Evolutionary conservation across 2,329 filamentous ascomycete genomes (phyloP).

Genomic region (Penicillium sp.): DNA sequence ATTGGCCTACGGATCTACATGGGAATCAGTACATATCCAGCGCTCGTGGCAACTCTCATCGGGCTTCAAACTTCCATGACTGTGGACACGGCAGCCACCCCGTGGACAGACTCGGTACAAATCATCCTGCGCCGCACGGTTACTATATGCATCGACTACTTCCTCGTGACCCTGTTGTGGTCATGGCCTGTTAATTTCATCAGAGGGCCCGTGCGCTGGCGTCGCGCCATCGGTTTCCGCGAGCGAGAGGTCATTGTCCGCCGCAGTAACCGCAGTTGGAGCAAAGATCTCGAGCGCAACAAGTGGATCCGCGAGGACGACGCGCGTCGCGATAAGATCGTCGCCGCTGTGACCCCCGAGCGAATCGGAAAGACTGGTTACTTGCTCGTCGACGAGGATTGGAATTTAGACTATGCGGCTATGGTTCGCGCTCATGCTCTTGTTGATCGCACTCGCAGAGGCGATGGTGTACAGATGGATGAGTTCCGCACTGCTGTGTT

Average conservation of each 20-base stretch:
- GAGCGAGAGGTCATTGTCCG: constrained; percentile 78
- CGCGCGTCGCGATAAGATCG: constrained; percentile 56
- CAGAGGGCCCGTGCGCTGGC: constrained; percentile 68
- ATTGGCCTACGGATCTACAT: constrained; percentile 68
- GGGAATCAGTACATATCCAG: constrained; percentile 71
- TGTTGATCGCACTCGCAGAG: constrained; percentile 52
- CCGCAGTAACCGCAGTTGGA: constrained; percentile 69
- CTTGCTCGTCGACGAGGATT: constrained; percentile 77
- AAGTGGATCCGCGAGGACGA: constrained; percentile 52
- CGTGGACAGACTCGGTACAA: constrained; percentile 57
- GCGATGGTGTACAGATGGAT: constrained; percentile 52
- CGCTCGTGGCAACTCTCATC: constrained; percentile 63
- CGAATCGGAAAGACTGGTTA: constrained; percentile 81
- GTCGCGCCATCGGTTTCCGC: constrained; percentile 72
- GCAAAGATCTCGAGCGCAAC: constrained; percentile 55
- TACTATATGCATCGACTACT: constrained; percentile 72
- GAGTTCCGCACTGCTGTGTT: constrained; percentile 71
- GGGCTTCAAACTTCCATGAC: constrained; percentile 67
- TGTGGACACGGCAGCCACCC: constrained; percentile 58
- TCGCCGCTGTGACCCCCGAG: constrained; percentile 67
- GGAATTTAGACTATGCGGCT: constrained; percentile 80
- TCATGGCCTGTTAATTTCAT: constrained; percentile 75
- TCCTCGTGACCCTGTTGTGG: constrained; percentile 66
- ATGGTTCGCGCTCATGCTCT: constrained; percentile 74
- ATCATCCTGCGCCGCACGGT: constrained; percentile 61